Evolutionary conservation across 179 eudicot genomes (phyloP).

Genomic region (Silene noctiflora): DNA sequence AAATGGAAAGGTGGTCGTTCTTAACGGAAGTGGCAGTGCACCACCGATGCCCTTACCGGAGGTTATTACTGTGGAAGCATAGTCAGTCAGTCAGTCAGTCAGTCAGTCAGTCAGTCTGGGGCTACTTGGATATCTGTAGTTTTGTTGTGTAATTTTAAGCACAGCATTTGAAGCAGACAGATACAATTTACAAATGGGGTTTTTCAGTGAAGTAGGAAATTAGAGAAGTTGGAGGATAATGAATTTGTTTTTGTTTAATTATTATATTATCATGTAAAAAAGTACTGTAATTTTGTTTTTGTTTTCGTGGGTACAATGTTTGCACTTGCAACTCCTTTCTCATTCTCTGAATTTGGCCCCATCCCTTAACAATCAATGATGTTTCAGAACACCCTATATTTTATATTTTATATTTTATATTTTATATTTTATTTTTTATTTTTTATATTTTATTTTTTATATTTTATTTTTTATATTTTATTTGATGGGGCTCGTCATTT

Average conservation of each 20-base stretch:
- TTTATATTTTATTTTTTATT: too few species aligned
- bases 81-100: background rate
- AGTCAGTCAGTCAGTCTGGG: too few species aligned
- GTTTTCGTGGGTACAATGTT: background rate
- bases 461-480: too few species aligned
- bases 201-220: background rate
- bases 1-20: slow-evolving; percentile 45
- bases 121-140: background rate
- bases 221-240: background rate
- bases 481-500: too few species aligned
- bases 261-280: slow-evolving; percentile 9
- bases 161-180: slow-evolving; percentile 7
- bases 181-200: slow-evolving; percentile 11
- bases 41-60: slow-evolving; percentile 10
- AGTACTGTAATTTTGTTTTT: background rate
- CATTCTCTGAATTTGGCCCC: background rate
- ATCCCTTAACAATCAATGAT: too few species aligned
- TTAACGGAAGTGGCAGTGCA: slow-evolving; percentile 40
- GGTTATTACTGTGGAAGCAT: slow-evolving; percentile 9
- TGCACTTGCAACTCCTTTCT: background rate
- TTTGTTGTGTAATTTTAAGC: slow-evolving; percentile 8
- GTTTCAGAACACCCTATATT: too few species aligned
- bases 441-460: too few species aligned
- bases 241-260: slow-evolving; percentile 13
- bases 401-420: too few species aligned